A percentile compares a stretch with the other conserved stretches of the same genome.
phyloP scores from a whole-genome alignment of 441 rosid genomes.

The Melastoma candidum region DNA sequence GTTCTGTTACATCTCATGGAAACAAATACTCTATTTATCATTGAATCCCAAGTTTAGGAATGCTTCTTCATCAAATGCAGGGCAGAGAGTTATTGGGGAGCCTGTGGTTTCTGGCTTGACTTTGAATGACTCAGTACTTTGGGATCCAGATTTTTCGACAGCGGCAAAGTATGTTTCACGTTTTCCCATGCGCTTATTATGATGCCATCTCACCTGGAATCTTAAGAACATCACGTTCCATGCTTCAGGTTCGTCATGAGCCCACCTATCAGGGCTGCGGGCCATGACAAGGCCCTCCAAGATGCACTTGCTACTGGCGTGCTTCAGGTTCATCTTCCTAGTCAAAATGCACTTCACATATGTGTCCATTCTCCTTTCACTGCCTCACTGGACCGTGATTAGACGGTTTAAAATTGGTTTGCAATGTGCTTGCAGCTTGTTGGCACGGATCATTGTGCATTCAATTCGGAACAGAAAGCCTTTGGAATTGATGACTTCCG shows the following conservation, averaged over 20 bases:
- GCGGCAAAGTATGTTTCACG: constrained; percentile 57
- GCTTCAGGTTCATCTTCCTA: constrained; percentile 54
- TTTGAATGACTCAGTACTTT: constrained; percentile 77
- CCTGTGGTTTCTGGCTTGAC: constrained; percentile 82
- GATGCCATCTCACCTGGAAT: constrained; percentile 6
- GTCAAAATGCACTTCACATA: no score
- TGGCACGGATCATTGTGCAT: constrained; percentile 90
- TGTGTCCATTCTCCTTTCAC: no score
- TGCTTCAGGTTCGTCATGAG: constrained; percentile 82
- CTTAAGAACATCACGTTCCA: constrained; percentile 7
- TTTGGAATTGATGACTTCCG: constrained; percentile 82
- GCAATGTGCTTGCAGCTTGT: constrained; percentile 55
- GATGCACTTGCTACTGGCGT: constrained; percentile 82
- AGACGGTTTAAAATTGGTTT: constrained; percentile 2
- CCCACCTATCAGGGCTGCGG: constrained; percentile 83
- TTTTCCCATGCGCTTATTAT: background rate
- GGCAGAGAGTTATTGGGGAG: constrained; percentile 90
- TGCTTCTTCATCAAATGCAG: constrained; percentile 31
- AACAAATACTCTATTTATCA: no score
- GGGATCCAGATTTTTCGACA: constrained; percentile 74
- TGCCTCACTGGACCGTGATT: no score
- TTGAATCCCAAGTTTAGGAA: no score
- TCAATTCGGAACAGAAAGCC: constrained; percentile 79
- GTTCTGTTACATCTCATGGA: no score
- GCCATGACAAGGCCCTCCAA: constrained; percentile 80